Base-by-base conservation (phyloP, 2,329 filamentous ascomycete species). In the Ophiostoma fasciatum region DNA sequence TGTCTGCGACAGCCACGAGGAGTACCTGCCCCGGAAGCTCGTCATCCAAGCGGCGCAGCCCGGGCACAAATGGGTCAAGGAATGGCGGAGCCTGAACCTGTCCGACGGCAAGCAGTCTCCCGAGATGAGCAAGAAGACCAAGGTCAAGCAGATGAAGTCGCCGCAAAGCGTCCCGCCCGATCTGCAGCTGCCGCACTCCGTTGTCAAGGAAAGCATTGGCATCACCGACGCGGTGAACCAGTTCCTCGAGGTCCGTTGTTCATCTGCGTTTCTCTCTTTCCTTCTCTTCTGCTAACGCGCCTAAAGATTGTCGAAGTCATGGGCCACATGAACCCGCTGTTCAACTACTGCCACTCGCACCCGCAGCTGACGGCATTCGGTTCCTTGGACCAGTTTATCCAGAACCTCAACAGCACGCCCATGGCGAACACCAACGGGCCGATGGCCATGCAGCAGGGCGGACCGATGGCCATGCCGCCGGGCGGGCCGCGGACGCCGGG, bases 11-110 rank as follows among this genome's bases (percentile, higher is more conserved):
- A 68, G 66, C 33, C 80, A 92, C 49, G 82, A 87, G 46, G 87
- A 96, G 57, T 94, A 80, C 49, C 63, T 96, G 31, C 78, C 85
- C 17, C 74, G 83, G 36, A 71, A 65, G 42, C 65, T 66, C 44
- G 68, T 75, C 8, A 68, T 78, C 27, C 62, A 75, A 30, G 69
- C 70, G 7, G 72, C 73, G 12, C 68, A 69, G 46, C 74, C 74
- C 3, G 60, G 67, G 19, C 74, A 78, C 44, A 63, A 66, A 42
- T 78, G 74, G 74, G 61, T 68, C 46, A 78, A 78, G 56, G 73
- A 78, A 18, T 78, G 74, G 73, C 62, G 64, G 41, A 68, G 61
- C 48, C 53, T 71, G 29, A 78, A 78, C 52, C 51, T 60, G 2
- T 60, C 63, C 38, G 71, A 77, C 44, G 56, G 54, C 35, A 76